A percentile compares a stretch with the other conserved stretches of the same genome.
Evolutionary conservation across 257 asterid species (phyloP).

Genomic region (Fraxinus pennsylvanica): DNA sequence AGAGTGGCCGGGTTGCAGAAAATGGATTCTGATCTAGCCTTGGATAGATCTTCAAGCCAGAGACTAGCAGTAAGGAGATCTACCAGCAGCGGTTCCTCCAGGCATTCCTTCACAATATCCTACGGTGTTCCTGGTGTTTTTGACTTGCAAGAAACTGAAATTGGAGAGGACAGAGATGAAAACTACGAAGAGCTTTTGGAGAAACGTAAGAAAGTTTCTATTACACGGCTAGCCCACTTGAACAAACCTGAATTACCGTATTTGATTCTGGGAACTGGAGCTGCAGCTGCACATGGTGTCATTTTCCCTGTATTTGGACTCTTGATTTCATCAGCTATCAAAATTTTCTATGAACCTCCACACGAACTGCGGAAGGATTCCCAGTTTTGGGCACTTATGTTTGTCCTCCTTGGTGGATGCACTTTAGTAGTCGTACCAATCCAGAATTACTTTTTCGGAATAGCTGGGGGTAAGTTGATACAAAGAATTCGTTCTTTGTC

Average conservation of each 20-base stretch:
- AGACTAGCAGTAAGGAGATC: slow-evolving; percentile 49
- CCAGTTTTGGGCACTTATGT: slow-evolving; percentile 63
- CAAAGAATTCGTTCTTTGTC: slow-evolving; percentile 67
- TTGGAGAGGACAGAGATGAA: slow-evolving; percentile 28
- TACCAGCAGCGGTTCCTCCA: slow-evolving; percentile 50
- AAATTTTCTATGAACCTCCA: slow-evolving; percentile 64
- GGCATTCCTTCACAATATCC: slow-evolving; percentile 28
- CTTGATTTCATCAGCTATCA: slow-evolving; percentile 60
- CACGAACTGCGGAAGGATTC: slow-evolving; percentile 46
- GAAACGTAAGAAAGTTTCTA: slow-evolving; percentile 43
- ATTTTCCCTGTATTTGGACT: slow-evolving; percentile 75
- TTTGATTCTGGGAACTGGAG: slow-evolving; percentile 61
- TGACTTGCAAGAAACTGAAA: slow-evolving; percentile 38
- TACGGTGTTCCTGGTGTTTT: slow-evolving; percentile 43
- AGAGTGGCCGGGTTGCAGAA: slow-evolving; percentile 18
- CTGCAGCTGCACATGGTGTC: slow-evolving; percentile 57
- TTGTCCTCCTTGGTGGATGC: slow-evolving; percentile 42
- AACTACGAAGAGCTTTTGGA: slow-evolving; percentile 23
- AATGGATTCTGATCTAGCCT: slow-evolving; percentile 22
- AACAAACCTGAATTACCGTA: slow-evolving; percentile 66
- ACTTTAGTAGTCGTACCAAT: slow-evolving; percentile 49
- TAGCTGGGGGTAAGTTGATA: slow-evolving; percentile 76
- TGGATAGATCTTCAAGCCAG: slow-evolving; percentile 54
- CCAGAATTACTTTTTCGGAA: slow-evolving; percentile 72
- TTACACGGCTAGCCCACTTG: slow-evolving; percentile 50